Base-by-base conservation (phyloP, 2,329 filamentous ascomycete genomes). In the Gliomastix tumulicola region DNA sequence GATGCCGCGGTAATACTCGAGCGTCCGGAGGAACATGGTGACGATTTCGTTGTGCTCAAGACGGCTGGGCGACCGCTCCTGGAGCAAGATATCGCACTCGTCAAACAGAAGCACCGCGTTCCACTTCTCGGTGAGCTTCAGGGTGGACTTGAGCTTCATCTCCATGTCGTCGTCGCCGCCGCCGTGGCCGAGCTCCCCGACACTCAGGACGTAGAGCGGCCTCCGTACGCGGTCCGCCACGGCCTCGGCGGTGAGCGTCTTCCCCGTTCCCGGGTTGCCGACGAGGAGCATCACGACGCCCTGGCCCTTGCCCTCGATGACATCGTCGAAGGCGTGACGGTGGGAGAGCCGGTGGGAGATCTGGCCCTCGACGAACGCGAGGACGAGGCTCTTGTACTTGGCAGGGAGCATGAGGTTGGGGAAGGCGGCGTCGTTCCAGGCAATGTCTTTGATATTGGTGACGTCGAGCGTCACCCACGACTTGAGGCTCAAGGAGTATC, bases 101-200 rank as follows among this genome's bases (percentile, higher is more conserved):
- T 56, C 53, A 8, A 56, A 47, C 11, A 56, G 45, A 7, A 68
- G 41, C 1, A 68, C 57, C 13, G 56, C 61, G 32, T 62, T 55
- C 65, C 63, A 68, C 21, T 16, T 39, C 6, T 82, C 76, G 1
- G 80, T 80, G 34, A 87, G 77, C 49, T 84, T 79, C 45, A 88
- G 37, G 11, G 43, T 42, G 1, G 35, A 38, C 0, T 37, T 28
- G 3, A 84, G 66, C 43, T 77, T 74, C 11, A 62, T 63, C 52
- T 84, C 83, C 2, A 87, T 67, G n/a, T n/a, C n/a, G n/a, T n/a
- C n/a, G 13, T 13, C 25, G 11, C 15, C 30, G 9, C 18, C 9
- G 4, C 21, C 22, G 17, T 34, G 69, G 69, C 39, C 69, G 5
- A 37, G 23, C 9, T 37, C 34, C 10, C 35, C 32, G 6, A 38